Evolutionary conservation across 1,139 yeast genomes (phyloP).

Genomic region (Komagataea norvegica): DNA sequence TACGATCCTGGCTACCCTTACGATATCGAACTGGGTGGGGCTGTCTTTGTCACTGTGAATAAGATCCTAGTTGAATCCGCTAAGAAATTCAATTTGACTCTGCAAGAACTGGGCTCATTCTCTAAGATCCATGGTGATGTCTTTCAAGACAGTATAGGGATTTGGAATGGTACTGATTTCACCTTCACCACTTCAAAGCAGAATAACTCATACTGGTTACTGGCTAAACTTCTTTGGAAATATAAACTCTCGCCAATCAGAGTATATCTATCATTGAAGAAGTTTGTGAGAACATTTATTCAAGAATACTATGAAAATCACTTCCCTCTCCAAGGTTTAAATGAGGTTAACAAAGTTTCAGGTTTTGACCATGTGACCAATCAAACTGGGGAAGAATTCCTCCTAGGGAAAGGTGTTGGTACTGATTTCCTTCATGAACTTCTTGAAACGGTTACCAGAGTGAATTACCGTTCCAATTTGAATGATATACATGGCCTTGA

Average conservation of each 20-base stretch:
- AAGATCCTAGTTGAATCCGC: conserved; percentile 34
- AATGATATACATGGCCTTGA: conserved; percentile 37
- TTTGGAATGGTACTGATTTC: conserved; percentile 38
- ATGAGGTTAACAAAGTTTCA: conserved; percentile 14
- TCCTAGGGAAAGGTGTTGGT: conserved; percentile 26
- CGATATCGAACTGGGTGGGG: conserved; percentile 39
- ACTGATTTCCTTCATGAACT: conserved; percentile 27
- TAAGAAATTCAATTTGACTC: conserved; percentile 29
- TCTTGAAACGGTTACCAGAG: conserved; percentile 37
- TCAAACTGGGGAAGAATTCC: conserved; percentile 24
- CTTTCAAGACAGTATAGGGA: conserved; percentile 26
- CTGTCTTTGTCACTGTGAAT: conserved; percentile 38
- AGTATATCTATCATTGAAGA: conserved; percentile 19
- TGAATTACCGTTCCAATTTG: conserved; percentile 38
- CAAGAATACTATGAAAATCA: conserved; percentile 23
- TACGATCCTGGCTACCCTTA: conserved; percentile 18
- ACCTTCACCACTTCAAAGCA: conserved; percentile 11
- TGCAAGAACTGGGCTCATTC: conserved; percentile 15
- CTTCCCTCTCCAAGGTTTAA: conserved; percentile 21
- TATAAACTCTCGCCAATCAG: conserved; percentile 29
- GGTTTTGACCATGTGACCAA: conserved; percentile 27
- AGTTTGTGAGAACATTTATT: conserved; percentile 14
- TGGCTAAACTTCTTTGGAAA: conserved; percentile 24
- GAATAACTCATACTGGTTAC: conserved; percentile 7
- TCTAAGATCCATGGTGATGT: conserved; percentile 13